Base-by-base conservation (phyloP, 805 yeast genomes). In the Starmerella davenportii region DNA sequence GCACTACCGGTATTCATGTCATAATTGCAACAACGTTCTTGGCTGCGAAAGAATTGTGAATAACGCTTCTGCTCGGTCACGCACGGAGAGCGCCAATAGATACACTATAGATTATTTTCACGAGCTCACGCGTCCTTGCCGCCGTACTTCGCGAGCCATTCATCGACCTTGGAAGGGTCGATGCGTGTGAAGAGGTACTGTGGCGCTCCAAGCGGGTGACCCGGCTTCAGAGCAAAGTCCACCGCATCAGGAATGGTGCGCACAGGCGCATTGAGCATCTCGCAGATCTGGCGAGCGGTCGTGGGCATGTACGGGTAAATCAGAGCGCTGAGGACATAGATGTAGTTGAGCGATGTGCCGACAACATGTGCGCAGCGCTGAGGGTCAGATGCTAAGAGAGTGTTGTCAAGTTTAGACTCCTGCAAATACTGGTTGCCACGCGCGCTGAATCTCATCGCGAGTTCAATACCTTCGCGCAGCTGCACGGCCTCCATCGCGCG, bases 341-440 rank as follows among this genome's bases (percentile, higher is more conserved):
- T 73, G 55, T 87, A 65, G 62, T 87, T 90, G 58, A 90, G 65
- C 43, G 93, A 95, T 38, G 81, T 78, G 46, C 80, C 93, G 40
- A 90, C 79, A 38, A 87, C 93, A 3, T 94, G 93, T 54, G 84
- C 95, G 13, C 93, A 72, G 52, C 72, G 74, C 25, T 69, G 80
- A 33, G 95, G 93, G 36, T 62, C 57, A 53, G 81, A 72, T 40
- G 73, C 70, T 60, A 74, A 81, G 47, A 85, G 66, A 8, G 79
- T 66, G 68, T 90, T 90, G 60, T 87, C 96, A 52, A 90, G 69
- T 63, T 85, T 85, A 64, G 85, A 84, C 37, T 87, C 98, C 64
- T 90, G 99, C 58, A 90, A 69, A 69, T 87, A 90, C 59, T 69
- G 79, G 63, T 90, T 90, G 60, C 98, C 98, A 52, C 94, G 74